phyloP scores from a whole-genome alignment of 2,329 filamentous ascomycete species.

The Hypoxylon sp. region DNA sequence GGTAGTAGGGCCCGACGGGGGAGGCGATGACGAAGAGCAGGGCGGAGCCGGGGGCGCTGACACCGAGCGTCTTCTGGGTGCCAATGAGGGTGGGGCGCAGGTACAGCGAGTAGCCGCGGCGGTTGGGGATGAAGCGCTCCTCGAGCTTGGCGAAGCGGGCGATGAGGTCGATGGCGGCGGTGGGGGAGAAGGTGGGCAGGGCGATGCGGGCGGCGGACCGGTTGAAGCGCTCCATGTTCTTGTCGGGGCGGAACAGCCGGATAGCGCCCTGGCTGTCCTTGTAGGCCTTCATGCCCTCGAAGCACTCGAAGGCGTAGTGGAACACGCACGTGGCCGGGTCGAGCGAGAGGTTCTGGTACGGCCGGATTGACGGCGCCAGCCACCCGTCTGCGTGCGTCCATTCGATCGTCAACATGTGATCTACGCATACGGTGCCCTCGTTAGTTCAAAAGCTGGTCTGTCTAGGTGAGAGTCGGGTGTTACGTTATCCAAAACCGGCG shows the following conservation, averaged over 20 bases:
- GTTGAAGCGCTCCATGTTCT: slow-evolving; percentile 96
- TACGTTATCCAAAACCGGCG: slow-evolving; percentile 20
- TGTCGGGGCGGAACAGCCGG: slow-evolving; percentile 90
- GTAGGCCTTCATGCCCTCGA: slow-evolving; percentile 99
- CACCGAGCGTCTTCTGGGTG: slow-evolving; percentile 91
- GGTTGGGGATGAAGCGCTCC: slow-evolving; percentile 85
- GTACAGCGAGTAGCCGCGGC: slow-evolving; percentile 92
- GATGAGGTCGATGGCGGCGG: slow-evolving; percentile 81
- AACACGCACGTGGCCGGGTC: slow-evolving; percentile 97
- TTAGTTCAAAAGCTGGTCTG: background rate
- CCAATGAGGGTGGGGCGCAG: slow-evolving; percentile 96
- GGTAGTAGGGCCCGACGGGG: slow-evolving; percentile 97
- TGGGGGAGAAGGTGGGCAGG: slow-evolving; percentile 81
- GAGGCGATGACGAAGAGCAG: slow-evolving; percentile 95
- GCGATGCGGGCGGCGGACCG: slow-evolving; percentile 91
- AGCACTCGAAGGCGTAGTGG: slow-evolving; percentile 98
- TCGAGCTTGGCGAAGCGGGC: slow-evolving; percentile 81
- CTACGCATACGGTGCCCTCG: slow-evolving; percentile 55
- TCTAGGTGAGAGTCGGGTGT: background rate
- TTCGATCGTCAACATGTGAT: slow-evolving; percentile 96
- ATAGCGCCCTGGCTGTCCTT: slow-evolving; percentile 81
- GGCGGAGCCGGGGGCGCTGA: slow-evolving; percentile 89
- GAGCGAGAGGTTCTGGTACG: slow-evolving; percentile 96
- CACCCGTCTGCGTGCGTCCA: slow-evolving; percentile 89
- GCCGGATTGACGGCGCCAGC: slow-evolving; percentile 81